A percentile compares a stretch with the other conserved stretches of the same genome.
These are phyloP conservation scores for Fusarium pseudocircinatum DNA, from an alignment of 2,329 filamentous ascomycete genomes.

Conservation along the genomic window DNA sequence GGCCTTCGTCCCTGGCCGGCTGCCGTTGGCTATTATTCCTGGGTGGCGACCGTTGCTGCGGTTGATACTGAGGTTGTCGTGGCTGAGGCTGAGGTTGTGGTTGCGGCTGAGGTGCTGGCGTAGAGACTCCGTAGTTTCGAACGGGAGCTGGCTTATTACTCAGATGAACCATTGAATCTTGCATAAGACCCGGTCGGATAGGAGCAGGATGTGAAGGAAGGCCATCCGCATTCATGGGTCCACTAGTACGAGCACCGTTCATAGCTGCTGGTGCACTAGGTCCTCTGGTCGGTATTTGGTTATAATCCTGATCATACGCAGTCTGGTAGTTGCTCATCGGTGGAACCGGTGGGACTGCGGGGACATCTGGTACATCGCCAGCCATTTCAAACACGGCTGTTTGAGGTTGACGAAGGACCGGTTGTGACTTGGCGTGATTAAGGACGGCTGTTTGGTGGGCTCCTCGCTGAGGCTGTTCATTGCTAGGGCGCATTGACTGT, in stretches of 20 bases:
- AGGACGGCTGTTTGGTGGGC: conserved; percentile 63
- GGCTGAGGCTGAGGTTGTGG: conserved; percentile 24
- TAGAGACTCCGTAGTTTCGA: conserved; percentile 63
- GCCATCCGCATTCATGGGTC: conserved; percentile 51
- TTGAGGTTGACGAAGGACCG: conserved; percentile 70
- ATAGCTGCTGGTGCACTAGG: conserved; percentile 46
- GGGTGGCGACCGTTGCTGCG: conserved; percentile 46
- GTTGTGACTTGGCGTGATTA: conserved; percentile 72
- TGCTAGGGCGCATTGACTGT: conserved; percentile 54
- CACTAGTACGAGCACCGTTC: conserved; percentile 26
- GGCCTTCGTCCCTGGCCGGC: conserved; percentile 45
- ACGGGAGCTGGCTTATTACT: conserved; percentile 67
- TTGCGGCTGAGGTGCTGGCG: conserved; percentile 45
- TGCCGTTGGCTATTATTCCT: conserved; percentile 35
- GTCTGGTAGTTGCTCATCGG: conserved; percentile 42
- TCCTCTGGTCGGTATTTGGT: conserved; percentile 42
- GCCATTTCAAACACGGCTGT: conserved; percentile 80
- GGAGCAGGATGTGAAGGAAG: conserved; percentile 70
- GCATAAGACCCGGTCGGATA: conserved; percentile 70
- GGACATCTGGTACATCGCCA: conserved; percentile 66
- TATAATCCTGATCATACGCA: conserved; percentile 40
- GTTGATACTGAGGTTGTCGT: conserved; percentile 45
- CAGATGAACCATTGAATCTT: conserved; percentile 65
- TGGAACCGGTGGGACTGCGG: conserved; percentile 54
- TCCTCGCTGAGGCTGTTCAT: conserved; percentile 58